Evolutionary conservation across 805 yeast species (phyloP).

Genomic region (Tanozyma kutaoensis): DNA sequence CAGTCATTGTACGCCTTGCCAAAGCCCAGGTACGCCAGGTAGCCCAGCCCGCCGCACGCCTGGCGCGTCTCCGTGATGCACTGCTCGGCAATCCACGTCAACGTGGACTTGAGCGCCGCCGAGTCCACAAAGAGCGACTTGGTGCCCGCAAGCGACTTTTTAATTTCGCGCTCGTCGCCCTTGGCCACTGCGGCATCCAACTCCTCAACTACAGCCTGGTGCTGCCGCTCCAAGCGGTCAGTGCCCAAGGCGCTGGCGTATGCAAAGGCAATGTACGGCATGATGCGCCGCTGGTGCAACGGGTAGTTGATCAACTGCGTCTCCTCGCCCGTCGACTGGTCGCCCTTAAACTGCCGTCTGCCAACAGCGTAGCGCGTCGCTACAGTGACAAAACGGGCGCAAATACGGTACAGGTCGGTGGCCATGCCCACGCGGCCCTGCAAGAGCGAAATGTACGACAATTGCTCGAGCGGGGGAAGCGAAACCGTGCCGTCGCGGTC

Average conservation of each 20-base stretch:
- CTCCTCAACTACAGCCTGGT: slow-evolving; percentile 13
- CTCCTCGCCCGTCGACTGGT: slow-evolving; percentile 10
- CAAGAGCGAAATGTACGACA: slow-evolving; percentile 27
- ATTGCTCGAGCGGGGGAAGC: slow-evolving; percentile 32
- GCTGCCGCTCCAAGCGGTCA: slow-evolving; percentile 21
- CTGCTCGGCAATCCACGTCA: slow-evolving; percentile 30
- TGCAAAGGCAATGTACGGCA: slow-evolving; percentile 28
- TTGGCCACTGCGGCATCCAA: slow-evolving; percentile 24
- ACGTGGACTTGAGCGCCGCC: slow-evolving; percentile 29
- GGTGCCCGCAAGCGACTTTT: slow-evolving; percentile 20
- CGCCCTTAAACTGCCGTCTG: slow-evolving; percentile 29
- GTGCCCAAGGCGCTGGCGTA: slow-evolving; percentile 26
- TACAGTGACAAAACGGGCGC: slow-evolving; percentile 28
- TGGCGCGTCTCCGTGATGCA: slow-evolving; percentile 29
- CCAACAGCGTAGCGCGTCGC: slow-evolving; percentile 33
- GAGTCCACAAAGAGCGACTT: slow-evolving; percentile 31
- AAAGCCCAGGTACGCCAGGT: slow-evolving; percentile 30
- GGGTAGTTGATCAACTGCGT: slow-evolving; percentile 31
- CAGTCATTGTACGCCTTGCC: slow-evolving; percentile 32
- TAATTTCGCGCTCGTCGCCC: slow-evolving; percentile 17
- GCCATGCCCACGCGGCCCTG: slow-evolving; percentile 34
- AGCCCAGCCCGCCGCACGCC: slow-evolving; percentile 36
- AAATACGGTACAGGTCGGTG: slow-evolving; percentile 26
- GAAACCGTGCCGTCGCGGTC: slow-evolving; percentile 24
- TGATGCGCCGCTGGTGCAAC: slow-evolving; percentile 31